A percentile compares a stretch with the other conserved stretches of the same genome.
Conservation (phyloP, 2,329 filamentous ascomycete species). For the Macrophomina phaseolina region DNA sequence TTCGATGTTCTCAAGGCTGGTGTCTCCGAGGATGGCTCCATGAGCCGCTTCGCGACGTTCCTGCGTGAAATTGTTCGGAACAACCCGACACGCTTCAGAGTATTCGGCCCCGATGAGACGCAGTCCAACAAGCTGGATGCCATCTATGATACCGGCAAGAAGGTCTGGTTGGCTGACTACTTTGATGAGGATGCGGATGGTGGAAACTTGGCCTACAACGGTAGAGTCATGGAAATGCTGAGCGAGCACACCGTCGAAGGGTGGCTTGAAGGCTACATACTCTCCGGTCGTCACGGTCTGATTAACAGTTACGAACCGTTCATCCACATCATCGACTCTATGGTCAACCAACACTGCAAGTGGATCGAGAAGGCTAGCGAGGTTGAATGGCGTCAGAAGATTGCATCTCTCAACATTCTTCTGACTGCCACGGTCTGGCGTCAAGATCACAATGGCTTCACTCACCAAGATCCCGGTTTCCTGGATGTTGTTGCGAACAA, state of each 20-base stretch:
- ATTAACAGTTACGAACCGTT: slow-evolving; percentile 85
- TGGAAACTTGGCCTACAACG: slow-evolving; percentile 69
- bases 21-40: slow-evolving; percentile 63
- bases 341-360: slow-evolving; percentile 87
- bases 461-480: slow-evolving; percentile 81
- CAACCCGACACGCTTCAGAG: slow-evolving; percentile 72
- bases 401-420: slow-evolving; percentile 79
- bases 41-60: slow-evolving; percentile 72
- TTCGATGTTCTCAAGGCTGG: slow-evolving; percentile 68
- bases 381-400: slow-evolving; percentile 75
- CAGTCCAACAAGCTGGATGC: slow-evolving; percentile 78
- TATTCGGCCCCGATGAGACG: slow-evolving; percentile 81
- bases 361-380: slow-evolving; percentile 85
- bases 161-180: slow-evolving; percentile 80
- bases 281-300: slow-evolving; percentile 76
- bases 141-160: slow-evolving; percentile 76
- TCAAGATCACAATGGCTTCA: slow-evolving; percentile 85
- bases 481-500: slow-evolving; percentile 81
- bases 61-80: slow-evolving; percentile 69
- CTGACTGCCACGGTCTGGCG: slow-evolving; percentile 80
- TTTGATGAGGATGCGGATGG: slow-evolving; percentile 78
- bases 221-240: slow-evolving; percentile 84
- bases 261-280: slow-evolving; percentile 79
- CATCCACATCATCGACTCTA: slow-evolving; percentile 82
- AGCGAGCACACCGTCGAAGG: slow-evolving; percentile 81